Evolutionary conservation across 805 yeast genomes (phyloP), one percentile per base, ranked within the genome.

Genomic region (Zygosaccharomyces rouxii): DNA sequence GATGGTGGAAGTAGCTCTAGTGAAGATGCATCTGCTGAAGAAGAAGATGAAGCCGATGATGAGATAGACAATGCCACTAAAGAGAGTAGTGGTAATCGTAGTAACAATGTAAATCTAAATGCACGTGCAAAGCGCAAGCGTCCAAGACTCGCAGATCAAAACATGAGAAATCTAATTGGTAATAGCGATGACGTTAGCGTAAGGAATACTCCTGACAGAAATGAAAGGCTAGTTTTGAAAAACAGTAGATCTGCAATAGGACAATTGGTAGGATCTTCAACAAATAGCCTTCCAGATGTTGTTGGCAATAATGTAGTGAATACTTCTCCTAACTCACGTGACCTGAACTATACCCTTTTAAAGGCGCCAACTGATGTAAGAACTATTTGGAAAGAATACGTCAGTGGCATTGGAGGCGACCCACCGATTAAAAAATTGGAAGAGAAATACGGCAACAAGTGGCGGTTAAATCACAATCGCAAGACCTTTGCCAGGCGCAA

Each of bases 351-450:
- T 42, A 62, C 63, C 10, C 42, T 66, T 7, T 46, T 63, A 18
- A 66, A 66, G 46, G 70, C 70, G 1, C 70, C 70, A 23, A 63
- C 60, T 38, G 62, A 59, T 47, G 70, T 66, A 3, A 56, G 57
- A 21, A 64, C 67, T 7, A 64, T 65, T 29, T 71, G 73, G 71
- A 64, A 63, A 41, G 77, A 73, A 42, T 73, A 71, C 52, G 62
- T 66, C 1, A 57, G 58, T 23, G 77, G 77, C 1, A 60, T 72
- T 28, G 62, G 71, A 48, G 75, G 75, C 1, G 56, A 58, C n/a
- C 74, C 75, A 6, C 65, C 76, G 2, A 68, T 73, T 13, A 64
- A 66, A 47, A 63, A 62, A 14, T 59, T 73, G n/a, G 76, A 73
- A 46, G 67, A 67, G 23, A 63, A 63, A 37, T 72, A 65, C 51